Evolutionary conservation across 345 rosid species (phyloP).

Genomic region (Microcos paniculata): DNA sequence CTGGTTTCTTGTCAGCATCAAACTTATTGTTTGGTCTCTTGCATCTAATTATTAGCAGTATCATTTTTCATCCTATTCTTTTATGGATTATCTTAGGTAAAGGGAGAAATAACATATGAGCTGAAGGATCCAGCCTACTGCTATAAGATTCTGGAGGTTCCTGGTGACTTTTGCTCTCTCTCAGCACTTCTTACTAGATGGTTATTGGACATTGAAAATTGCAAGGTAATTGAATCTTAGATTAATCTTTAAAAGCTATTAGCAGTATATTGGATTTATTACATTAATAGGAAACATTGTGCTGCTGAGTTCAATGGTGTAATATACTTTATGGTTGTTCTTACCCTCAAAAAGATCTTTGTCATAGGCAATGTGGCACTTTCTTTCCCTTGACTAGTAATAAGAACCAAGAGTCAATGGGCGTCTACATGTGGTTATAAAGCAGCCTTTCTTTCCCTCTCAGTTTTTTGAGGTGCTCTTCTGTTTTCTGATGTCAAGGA

Average conservation of each 20-base stretch:
- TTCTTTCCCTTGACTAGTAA: slow-evolving; percentile 4
- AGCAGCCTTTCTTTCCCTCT: background rate
- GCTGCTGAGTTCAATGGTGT: slow-evolving; percentile 53
- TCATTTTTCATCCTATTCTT: slow-evolving; percentile 20
- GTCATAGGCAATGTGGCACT: slow-evolving; percentile 8
- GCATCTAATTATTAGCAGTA: background rate
- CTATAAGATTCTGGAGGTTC: slow-evolving; percentile 55
- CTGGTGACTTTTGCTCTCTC: slow-evolving; percentile 62
- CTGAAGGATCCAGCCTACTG: slow-evolving; percentile 78
- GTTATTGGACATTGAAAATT: slow-evolving; percentile 72
- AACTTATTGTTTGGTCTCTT: background rate
- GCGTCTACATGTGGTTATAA: background rate
- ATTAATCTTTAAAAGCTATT: background rate
- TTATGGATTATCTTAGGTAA: slow-evolving; percentile 42
- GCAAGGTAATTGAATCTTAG: slow-evolving; percentile 54
- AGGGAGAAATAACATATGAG: slow-evolving; percentile 86
- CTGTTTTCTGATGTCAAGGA: slow-evolving; percentile 2
- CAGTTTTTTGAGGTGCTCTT: slow-evolving; percentile 9
- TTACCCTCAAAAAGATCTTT: slow-evolving; percentile 59
- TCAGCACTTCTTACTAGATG: slow-evolving; percentile 68
- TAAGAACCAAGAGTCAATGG: no score
- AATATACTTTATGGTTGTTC: slow-evolving; percentile 53
- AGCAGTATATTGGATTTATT: background rate
- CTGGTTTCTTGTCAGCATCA: background rate
- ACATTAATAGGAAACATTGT: background rate